Evolutionary conservation across 257 asterid species (phyloP).

Genomic region (Phtheirospermum japonicum): DNA sequence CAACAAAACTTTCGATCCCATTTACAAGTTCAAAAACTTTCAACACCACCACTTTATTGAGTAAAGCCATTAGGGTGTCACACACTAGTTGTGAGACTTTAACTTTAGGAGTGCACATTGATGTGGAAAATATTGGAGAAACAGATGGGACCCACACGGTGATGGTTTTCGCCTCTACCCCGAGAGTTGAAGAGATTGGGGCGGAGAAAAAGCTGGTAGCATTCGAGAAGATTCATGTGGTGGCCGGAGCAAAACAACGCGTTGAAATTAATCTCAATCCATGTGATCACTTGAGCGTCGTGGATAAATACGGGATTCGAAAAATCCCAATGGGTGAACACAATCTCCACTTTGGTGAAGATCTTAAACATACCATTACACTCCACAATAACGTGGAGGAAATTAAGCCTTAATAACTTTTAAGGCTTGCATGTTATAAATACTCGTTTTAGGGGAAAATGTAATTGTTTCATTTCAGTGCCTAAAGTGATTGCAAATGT

Average conservation of each 20-base stretch:
- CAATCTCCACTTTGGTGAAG: conserved; percentile 66
- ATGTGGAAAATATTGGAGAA: conserved; percentile 62
- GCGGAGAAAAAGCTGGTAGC: conserved; percentile 52
- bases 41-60: conserved; percentile 37
- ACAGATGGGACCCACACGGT: conserved; percentile 73
- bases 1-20: conserved; percentile 46
- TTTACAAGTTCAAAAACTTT: conserved; percentile 25
- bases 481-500: conserved; percentile 19
- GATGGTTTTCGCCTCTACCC: conserved; percentile 48
- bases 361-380: conserved; percentile 50
- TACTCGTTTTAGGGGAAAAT: conserved; percentile 13
- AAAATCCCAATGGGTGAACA: conserved; percentile 87
- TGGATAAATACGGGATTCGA: conserved; percentile 63
- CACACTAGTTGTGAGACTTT: conserved; percentile 61
- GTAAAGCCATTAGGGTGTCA: conserved; percentile 48
- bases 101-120: conserved; percentile 45
- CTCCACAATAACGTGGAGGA: conserved; percentile 38
- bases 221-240: conserved; percentile 62
- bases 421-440: not conserved
- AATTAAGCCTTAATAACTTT: conserved; percentile 36
- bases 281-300: conserved; percentile 66
- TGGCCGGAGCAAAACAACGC: conserved; percentile 42
- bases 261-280: conserved; percentile 39
- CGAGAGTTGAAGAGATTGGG: conserved; percentile 11
- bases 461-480: too few relatives aligned